Conservation (phyloP, 208 protist species). For the Acanthamoeba royreba region DNA sequence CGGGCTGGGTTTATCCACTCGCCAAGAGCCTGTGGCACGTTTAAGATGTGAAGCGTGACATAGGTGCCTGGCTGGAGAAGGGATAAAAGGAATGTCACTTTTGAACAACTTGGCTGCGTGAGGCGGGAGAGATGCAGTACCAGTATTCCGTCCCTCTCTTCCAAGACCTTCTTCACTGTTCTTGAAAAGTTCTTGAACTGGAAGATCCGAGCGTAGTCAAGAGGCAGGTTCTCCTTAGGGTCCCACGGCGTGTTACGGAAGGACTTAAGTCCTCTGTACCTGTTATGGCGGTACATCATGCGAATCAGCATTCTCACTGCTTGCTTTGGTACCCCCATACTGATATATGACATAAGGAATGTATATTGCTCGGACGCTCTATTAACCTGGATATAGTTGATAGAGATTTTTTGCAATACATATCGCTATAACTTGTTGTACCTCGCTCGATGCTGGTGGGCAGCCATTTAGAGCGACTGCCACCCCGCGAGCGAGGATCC, state of each 20-base stretch:
- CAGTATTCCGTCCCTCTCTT: conserved; percentile 9
- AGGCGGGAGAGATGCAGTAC: neutral
- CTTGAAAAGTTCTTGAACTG: conserved; percentile 78
- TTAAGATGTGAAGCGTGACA: conserved; percentile 61
- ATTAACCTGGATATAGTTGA: no score
- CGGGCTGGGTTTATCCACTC: conserved; percentile 15
- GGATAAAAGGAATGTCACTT: conserved; percentile 28
- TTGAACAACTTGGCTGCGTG: no score
- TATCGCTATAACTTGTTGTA: no score
- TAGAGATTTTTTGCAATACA: no score
- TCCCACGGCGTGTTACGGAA: conserved; percentile 83
- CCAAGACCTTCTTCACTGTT: conserved; percentile 64
- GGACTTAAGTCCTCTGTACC: conserved; percentile 77
- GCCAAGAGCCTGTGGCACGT: conserved; percentile 47
- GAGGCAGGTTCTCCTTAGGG: conserved; percentile 82
- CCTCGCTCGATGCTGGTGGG: neutral
- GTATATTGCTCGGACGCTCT: no score
- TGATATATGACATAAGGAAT: no score
- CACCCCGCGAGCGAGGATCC: no score
- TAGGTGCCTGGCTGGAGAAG: conserved; percentile 58
- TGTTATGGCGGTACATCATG: neutral
- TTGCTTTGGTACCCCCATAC: no score
- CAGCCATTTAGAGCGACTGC: neutral
- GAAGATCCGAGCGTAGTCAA: conserved; percentile 84
- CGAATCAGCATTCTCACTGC: no score